These are phyloP conservation scores for Brasilioporus rufonigricans DNA, from an alignment of 768 basidiomycete genomes.

Conservation along the genomic window DNA sequence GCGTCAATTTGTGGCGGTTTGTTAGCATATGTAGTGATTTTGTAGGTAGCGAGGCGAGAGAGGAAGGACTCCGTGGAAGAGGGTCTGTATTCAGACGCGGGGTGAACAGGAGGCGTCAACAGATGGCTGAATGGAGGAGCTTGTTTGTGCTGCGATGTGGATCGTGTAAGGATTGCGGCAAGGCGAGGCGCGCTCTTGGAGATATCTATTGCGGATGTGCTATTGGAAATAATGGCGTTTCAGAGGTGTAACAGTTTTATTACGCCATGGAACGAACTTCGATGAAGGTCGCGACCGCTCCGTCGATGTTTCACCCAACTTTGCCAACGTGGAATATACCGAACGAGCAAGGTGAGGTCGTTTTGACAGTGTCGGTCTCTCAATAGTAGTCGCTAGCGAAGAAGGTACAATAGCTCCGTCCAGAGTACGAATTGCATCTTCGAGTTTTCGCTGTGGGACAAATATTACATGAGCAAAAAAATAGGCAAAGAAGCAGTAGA, in stretches of 20 bases:
- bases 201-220: slow-evolving; percentile 25
- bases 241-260: neutral
- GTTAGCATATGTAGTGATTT: slow-evolving; percentile 75
- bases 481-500: neutral
- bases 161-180: slow-evolving; percentile 66
- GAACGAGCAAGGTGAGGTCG: slow-evolving; percentile 56
- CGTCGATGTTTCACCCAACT: slow-evolving; percentile 67
- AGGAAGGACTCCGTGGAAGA: slow-evolving; percentile 75
- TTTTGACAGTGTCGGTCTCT: slow-evolving; percentile 43
- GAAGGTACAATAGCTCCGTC: slow-evolving; percentile 58
- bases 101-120: slow-evolving; percentile 21
- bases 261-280: slow-evolving; percentile 11
- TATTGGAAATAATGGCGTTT: slow-evolving; percentile 3
- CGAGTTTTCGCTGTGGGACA: slow-evolving; percentile 63
- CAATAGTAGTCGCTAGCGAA: slow-evolving; percentile 26
- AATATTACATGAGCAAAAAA: neutral
- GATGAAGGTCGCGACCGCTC: slow-evolving; percentile 36
- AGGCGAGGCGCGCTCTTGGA: slow-evolving; percentile 68
- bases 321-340: slow-evolving; percentile 74
- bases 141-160: slow-evolving; percentile 52
- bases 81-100: slow-evolving; percentile 66
- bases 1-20: slow-evolving; percentile 74
- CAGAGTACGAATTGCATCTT: slow-evolving; percentile 72
- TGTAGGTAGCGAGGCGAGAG: slow-evolving; percentile 71
- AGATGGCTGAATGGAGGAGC: slow-evolving; percentile 46